Base-by-base conservation (phyloP, 805 yeast genomes). In the Dipodascus geniculatus region DNA sequence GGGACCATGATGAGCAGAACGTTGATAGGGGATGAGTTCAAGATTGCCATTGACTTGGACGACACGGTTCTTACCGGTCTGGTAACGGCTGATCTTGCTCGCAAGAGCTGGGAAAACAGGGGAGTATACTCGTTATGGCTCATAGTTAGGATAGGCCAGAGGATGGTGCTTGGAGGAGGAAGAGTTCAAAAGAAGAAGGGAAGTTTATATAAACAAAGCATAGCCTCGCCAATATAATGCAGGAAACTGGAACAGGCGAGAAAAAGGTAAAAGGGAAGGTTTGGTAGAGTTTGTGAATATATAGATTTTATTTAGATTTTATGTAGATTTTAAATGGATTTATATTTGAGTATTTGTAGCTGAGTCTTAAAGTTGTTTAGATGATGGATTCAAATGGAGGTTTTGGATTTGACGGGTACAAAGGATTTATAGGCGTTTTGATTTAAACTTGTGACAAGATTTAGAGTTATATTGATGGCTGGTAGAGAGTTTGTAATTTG, bases 1-100 rank as follows among this genome's bases (percentile, higher is more conserved):
- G 98, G 97, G n/a, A 90, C 95, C 65, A 88, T 87, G 1, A 88
- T 62, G 35, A 91, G 73, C 49, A 93, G 70, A 60, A 80, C 76
- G 67, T 90, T 93, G 55, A 88, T 83, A 1, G 87, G 83, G 3
- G 86, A 79, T 54, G 68, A 67, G 55, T 77, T 63, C 11, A 72
- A 64, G 20, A 68, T 55, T 6, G 56, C 55, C 24, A 49, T 20
- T 17, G 53, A 22, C 22, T 51, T 51, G n/a, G 44, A 38, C 4
- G 44, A 38, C 8, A 38, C 44, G 8, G 44, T 11, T 38, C 44
- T 38, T 6, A 38, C 44, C 14, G 44, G 44, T 38, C 44, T 38
- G 14, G 44, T 38, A 11, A 38, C 20, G 4, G 44, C 44, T 4
- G 44, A 38, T 17, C 44, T 38, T 9, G 44, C 44, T 3, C 44